Percentiles rank a stretch among this genome's conserved stretches.
phyloP scores from a whole-genome alignment of 768 basidiomycete species.

The Russula ochroleuca region DNA sequence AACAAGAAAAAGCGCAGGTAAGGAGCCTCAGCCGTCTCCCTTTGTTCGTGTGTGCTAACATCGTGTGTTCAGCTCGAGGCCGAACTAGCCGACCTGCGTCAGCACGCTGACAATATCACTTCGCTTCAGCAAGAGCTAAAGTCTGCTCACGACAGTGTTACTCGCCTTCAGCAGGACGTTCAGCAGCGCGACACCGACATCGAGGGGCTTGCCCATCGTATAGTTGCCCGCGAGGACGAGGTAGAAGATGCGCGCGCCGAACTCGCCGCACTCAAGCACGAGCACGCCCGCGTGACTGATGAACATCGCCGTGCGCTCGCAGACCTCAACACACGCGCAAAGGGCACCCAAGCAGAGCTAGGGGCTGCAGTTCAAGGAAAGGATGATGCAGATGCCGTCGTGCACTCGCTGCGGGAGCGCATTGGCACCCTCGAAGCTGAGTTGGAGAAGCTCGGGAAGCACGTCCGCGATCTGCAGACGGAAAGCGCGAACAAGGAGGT shows the following conservation, averaged over 20 bases:
- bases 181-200: conserved; percentile 56
- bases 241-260: conserved; percentile 52
- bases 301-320: conserved; percentile 46
- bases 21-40: neutral
- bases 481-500: conserved; percentile 85
- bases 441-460: conserved; percentile 53
- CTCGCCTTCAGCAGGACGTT: conserved; percentile 54
- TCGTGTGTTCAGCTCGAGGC: conserved; percentile 44
- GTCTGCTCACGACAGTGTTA: conserved; percentile 48
- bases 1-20: conserved; percentile 34
- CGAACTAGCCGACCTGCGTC: conserved; percentile 50
- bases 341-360: conserved; percentile 44
- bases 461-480: conserved; percentile 67
- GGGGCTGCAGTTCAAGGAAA: conserved; percentile 50
- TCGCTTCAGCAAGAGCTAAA: conserved; percentile 54
- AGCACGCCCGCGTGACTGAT: conserved; percentile 47
- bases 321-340: conserved; percentile 46
- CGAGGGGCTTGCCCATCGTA: conserved; percentile 43
- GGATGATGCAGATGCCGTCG: conserved; percentile 52
- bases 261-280: conserved; percentile 50
- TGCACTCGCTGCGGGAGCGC: conserved; percentile 47
- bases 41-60: conserved; percentile 2
- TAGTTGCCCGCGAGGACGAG: conserved; percentile 49
- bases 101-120: conserved; percentile 46
- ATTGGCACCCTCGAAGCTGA: conserved; percentile 51